Base-by-base conservation (phyloP, 495 filamentous ascomycete genomes). In the Aspergillus sclerotiicarbonarius region DNA sequence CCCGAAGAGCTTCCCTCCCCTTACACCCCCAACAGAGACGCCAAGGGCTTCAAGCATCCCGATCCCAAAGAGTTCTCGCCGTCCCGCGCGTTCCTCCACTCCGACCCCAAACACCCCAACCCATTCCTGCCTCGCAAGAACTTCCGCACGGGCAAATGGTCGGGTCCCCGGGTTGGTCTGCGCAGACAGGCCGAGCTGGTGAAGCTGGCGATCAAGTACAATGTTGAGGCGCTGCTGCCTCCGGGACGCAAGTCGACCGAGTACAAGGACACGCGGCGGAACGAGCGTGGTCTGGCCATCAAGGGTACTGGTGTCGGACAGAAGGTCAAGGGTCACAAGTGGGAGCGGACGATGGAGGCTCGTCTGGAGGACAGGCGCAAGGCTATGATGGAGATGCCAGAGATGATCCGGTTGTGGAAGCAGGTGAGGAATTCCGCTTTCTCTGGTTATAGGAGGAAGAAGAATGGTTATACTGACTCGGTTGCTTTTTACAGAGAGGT, bases 301-400 rank as follows among this genome's bases (percentile, higher is more conserved):
- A 94, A 89, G 82, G 90, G 92, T 62, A 96, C 94, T 16, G 90
- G 93, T 79, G 83, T 90, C 58, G 92, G 91, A n/a, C 83, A 95
- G 79, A 85, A 83, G 71, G 92, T 96, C 62, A 97, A 96, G 85
- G 94, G 94, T 66, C 90, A 97, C 75, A 81, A 82, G 69, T 90
- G 90, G 85, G 94, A 98, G 81, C 84, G 94, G 72, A 90, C 86
- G 61, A 76, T 96, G 80, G 87, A 88, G 76, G 77, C 80, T 48
- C 84, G 88, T 71, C 82, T 98, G 78, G 92, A 96, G 71, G 85
- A 87, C 77, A 84, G 92, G 70, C 88, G 86, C 81, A 80, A 89
- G 73, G 94, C 94, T 52, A 98, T 98, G 43, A 68, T 90, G 77
- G 86, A 84, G 56, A 98, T 98, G 94, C 90, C 92, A 60, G 81